A percentile compares a stretch with the other conserved stretches of the same genome.
Conservation (phyloP, 345 rosid genomes). For the Aegle marmelos region DNA sequence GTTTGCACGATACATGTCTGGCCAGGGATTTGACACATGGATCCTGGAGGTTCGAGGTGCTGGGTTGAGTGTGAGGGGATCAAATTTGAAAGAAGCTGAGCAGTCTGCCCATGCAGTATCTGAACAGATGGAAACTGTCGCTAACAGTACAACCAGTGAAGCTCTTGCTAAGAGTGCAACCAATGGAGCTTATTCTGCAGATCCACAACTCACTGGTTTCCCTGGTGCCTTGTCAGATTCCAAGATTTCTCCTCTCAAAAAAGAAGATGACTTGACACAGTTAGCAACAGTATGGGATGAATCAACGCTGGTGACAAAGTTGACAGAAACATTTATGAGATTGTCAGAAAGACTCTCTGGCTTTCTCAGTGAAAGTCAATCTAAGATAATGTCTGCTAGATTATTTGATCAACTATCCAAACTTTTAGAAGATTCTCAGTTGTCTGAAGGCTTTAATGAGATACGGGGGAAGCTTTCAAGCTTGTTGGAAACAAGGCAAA, state of each 20-base stretch:
- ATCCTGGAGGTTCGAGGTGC: constrained; percentile 95
- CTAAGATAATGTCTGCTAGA: constrained; percentile 65
- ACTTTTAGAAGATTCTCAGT: constrained; percentile 67
- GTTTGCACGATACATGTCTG: constrained; percentile 82
- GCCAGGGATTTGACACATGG: constrained; percentile 97
- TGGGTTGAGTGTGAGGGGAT: constrained; percentile 69
- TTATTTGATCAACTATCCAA: constrained; percentile 75
- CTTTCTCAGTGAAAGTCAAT: constrained; percentile 85
- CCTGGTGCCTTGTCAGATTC: constrained; percentile 27
- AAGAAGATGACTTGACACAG: constrained; percentile 28
- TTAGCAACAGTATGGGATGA: constrained; percentile 69
- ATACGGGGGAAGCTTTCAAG: constrained; percentile 64
- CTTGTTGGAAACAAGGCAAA: constrained; percentile 74
- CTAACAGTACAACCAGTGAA: constrained; percentile 39
- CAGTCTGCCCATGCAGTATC: constrained; percentile 48
- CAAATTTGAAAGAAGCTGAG: constrained; percentile 51
- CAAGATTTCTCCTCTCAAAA: constrained; percentile 35
- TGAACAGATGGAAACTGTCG: constrained; percentile 56
- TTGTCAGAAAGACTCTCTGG: constrained; percentile 89
- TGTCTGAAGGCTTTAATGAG: constrained; percentile 70
- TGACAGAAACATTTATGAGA: constrained; percentile 74
- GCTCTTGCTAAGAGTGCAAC: constrained; percentile 41
- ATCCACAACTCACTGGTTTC: constrained; percentile 23
- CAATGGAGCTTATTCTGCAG: constrained; percentile 33
- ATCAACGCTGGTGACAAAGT: constrained; percentile 52